phyloP scores from a whole-genome alignment of 2,329 filamentous ascomycete genomes.

The Pseudogymnoascus sp. region DNA sequence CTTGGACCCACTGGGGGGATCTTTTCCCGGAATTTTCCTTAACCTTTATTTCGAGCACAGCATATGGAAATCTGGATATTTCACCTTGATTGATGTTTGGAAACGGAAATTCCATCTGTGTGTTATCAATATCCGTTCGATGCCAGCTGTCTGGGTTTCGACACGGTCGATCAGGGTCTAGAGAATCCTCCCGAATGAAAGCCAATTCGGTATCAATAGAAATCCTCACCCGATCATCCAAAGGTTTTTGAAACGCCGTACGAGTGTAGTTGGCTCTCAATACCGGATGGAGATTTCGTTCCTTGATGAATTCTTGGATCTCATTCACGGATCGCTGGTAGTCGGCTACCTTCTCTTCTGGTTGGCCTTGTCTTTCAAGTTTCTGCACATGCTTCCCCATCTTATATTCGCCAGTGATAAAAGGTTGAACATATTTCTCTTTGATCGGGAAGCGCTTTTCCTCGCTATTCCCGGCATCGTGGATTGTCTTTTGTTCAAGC shows the following conservation, averaged over 20 bases:
- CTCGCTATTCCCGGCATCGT: slow-evolving; percentile 65
- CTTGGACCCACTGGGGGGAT: slow-evolving; percentile 76
- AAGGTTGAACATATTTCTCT: slow-evolving; percentile 84
- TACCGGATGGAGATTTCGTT: slow-evolving; percentile 71
- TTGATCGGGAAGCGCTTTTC: slow-evolving; percentile 81
- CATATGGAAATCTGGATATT: slow-evolving; percentile 82
- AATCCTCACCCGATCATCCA: slow-evolving; percentile 82
- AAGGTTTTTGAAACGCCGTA: slow-evolving; percentile 92
- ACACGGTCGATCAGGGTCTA: slow-evolving; percentile 79
- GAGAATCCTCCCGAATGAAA: slow-evolving; percentile 69
- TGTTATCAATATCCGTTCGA: slow-evolving; percentile 77
- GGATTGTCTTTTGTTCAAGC: slow-evolving; percentile 82
- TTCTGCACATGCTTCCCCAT: slow-evolving; percentile 88
- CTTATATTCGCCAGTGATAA: slow-evolving; percentile 78
- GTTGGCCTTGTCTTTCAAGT: slow-evolving; percentile 68
- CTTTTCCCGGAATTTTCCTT: slow-evolving; percentile 57
- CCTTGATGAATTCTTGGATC: slow-evolving; percentile 72
- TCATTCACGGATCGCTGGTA: slow-evolving; percentile 65
- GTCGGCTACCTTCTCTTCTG: slow-evolving; percentile 55
- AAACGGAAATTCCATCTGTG: slow-evolving; percentile 80
- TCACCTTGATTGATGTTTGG: slow-evolving; percentile 81
- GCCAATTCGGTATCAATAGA: slow-evolving; percentile 89
- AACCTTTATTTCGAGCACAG: slow-evolving; percentile 87
- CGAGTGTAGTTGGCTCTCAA: slow-evolving; percentile 88
- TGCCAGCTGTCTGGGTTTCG: slow-evolving; percentile 87